Percentiles rank a stretch among this genome's conserved stretches.
phyloP scores from a whole-genome alignment of 1,284 basidiomycete species.

The Cutaneotrichosporon sp. region DNA sequence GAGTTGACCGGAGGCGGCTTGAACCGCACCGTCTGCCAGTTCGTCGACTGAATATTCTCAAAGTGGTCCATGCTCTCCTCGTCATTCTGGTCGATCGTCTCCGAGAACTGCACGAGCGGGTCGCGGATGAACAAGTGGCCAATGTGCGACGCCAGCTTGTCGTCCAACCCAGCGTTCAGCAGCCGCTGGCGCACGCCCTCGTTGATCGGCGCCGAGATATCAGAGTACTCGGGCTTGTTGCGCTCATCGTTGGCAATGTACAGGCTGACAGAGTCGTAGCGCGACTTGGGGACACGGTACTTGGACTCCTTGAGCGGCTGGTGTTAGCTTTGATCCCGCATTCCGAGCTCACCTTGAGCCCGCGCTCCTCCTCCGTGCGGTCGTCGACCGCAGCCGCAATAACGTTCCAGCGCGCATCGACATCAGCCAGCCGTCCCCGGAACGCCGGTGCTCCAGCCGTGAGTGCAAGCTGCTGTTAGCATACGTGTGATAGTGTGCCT shows the following conservation, averaged over 20 bases:
- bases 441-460: constrained; percentile 92
- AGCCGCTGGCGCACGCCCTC: constrained; percentile 69
- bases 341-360: constrained; percentile 57
- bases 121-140: constrained; percentile 97
- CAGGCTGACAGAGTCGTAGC: constrained; percentile 93
- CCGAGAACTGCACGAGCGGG: constrained; percentile 91
- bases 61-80: constrained; percentile 87
- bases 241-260: constrained; percentile 86
- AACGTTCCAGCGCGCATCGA: constrained; percentile 98
- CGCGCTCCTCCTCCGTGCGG: constrained; percentile 90
- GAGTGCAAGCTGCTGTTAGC: constrained; percentile 63
- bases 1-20: constrained; percentile 94
- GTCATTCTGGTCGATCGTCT: constrained; percentile 92
- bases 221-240: constrained; percentile 91
- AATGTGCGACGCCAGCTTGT: constrained; percentile 83
- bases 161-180: constrained; percentile 75
- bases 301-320: constrained; percentile 70
- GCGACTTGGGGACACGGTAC: constrained; percentile 86
- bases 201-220: constrained; percentile 79
- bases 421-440: constrained; percentile 91
- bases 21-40: constrained; percentile 99
- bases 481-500: too few relatives aligned
- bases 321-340: not conserved
- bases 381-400: constrained; percentile 97
- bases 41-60: constrained; percentile 99